phyloP scores from a whole-genome alignment of 1,139 yeast species.

The Sugiyamaella neomexicana region DNA sequence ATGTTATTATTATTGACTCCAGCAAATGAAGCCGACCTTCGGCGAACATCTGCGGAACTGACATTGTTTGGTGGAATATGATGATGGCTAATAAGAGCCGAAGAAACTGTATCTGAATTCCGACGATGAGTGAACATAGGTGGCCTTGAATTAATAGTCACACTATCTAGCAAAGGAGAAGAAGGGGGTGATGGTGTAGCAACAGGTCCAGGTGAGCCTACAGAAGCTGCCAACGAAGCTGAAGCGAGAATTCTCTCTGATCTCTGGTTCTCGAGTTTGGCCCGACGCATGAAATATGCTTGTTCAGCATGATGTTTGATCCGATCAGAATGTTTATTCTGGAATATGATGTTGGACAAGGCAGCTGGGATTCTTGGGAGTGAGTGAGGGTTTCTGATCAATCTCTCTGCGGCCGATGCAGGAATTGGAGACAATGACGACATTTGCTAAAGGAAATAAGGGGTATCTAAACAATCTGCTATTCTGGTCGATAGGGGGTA shows the following conservation, averaged over 20 bases:
- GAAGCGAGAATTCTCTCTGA: conserved; percentile 19
- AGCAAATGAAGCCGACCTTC: conserved; percentile 11
- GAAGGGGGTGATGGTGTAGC: conserved; percentile 20
- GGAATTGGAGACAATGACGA: conserved; percentile 29
- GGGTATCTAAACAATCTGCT: not conserved
- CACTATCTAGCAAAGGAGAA: conserved; percentile 12
- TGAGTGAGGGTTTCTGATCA: conserved; percentile 35
- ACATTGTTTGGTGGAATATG: not conserved
- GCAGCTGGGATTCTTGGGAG: conserved; percentile 33
- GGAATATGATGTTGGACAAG: conserved; percentile 28
- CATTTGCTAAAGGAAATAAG: not conserved
- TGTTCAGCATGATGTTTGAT: conserved; percentile 29
- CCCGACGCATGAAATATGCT: conserved; percentile 20
- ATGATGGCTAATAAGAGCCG: not conserved
- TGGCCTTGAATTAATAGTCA: not conserved
- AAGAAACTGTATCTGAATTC: conserved; percentile 8
- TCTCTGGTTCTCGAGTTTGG: conserved; percentile 25
- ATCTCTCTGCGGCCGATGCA: conserved; percentile 33
- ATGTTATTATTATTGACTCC: not conserved
- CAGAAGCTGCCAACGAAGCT: not conserved
- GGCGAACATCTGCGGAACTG: not conserved
- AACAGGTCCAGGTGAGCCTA: not conserved
- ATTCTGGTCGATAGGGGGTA: no score
- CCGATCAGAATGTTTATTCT: conserved; percentile 30
- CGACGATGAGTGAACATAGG: conserved; percentile 6